Base-by-base conservation (phyloP, 2,329 filamentous ascomycete genomes). In the Fusarium sp. region DNA sequence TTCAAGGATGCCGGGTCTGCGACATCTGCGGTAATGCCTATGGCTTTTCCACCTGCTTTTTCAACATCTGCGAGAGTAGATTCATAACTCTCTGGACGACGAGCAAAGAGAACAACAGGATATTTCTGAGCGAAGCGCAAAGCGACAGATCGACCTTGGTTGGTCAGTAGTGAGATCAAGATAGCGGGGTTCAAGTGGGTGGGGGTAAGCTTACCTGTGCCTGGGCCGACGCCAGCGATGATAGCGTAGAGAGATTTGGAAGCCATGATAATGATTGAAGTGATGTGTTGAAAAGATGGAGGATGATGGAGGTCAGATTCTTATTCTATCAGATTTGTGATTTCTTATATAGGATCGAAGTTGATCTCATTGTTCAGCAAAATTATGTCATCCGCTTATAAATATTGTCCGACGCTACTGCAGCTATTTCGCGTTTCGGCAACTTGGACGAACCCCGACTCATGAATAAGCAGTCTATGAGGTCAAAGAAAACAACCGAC, bases 51-150 rank as follows among this genome's bases (percentile, higher is more conserved):
- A 13, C 92, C 92, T 1, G 81, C 78, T 7, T 81, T 77, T 60
- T 89, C 89, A 80, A 96, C 94, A 72, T 93, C 91, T 4, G 85
- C 77, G 9, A 92, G 90, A 4, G 93, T 84, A n/a, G 84, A 81
- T 59, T 88, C 83, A 80, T 90, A 93, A 78, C 85, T 92, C 44
- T 88, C 85, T 0, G 89, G 84, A 18, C 83, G 88, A 52, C 92
- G 90, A 14, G 92, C 89, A n/a, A 95, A 86, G 2, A 95, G 83
- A 3, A 92, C 90, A 2, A 95, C 90, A 0, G 91, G 88, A 76
- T 95, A 96, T 11, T 85, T 75, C 66, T 88, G 80, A 41, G 88
- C 85, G 76, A 92, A 91, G 61, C 84, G 85, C 57, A 86, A 80
- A 22, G 89, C 89, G 9, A 82, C 77, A 4, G 85, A 80, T 42